Conservation (phyloP, 2,329 filamentous ascomycete genomes). For the Salinomyces thailandicus region DNA sequence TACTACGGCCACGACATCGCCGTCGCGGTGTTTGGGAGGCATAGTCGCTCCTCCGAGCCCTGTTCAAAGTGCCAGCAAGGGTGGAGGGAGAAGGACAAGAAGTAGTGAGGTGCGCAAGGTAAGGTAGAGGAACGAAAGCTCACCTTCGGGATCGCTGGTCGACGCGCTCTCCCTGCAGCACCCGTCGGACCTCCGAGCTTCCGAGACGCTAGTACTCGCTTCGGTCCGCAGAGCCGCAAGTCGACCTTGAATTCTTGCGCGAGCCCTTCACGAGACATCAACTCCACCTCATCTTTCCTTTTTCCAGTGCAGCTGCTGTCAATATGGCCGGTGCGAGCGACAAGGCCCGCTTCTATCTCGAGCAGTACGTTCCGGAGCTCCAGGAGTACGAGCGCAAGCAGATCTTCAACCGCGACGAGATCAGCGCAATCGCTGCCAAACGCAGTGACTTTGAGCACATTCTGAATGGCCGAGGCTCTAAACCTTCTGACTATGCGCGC, state of each 20-base stretch:
- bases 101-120: no score
- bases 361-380: slow-evolving; percentile 83
- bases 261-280: background rate
- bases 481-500: slow-evolving; percentile 66
- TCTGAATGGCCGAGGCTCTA: slow-evolving; percentile 69
- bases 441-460: slow-evolving; percentile 89
- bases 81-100: no score
- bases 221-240: slow-evolving; percentile 5
- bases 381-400: slow-evolving; percentile 86
- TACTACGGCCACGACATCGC: slow-evolving; percentile 52
- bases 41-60: slow-evolving; percentile 27
- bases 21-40: slow-evolving; percentile 52
- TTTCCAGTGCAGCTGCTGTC: background rate
- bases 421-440: slow-evolving; percentile 76
- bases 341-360: slow-evolving; percentile 90
- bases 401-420: slow-evolving; percentile 85
- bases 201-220: background rate
- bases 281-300: no score
- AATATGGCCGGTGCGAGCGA: slow-evolving; percentile 75
- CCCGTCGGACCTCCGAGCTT: background rate
- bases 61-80: no score
- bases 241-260: slow-evolving; percentile 1
- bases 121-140: no score
- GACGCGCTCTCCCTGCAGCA: no score
- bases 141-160: no score